phyloP scores from a whole-genome alignment of 768 basidiomycete genomes.

The Pluteus cervinus region DNA sequence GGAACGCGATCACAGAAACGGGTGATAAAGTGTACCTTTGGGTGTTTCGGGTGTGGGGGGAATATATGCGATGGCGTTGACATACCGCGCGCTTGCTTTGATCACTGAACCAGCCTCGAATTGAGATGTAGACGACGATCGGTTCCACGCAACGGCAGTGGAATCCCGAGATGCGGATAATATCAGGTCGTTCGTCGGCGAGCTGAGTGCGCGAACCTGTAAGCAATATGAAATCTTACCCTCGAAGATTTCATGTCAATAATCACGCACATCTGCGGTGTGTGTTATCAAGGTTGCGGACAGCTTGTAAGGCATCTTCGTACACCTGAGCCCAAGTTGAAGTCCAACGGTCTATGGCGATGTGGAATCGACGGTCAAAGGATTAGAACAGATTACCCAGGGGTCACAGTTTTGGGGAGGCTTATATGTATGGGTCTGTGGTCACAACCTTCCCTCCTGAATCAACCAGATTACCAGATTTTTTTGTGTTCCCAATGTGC shows the following conservation, averaged over 20 bases:
- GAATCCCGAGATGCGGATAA: conserved; percentile 91
- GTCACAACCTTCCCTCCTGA: too few species aligned
- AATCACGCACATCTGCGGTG: conserved; percentile 61
- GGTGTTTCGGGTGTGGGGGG: conserved; percentile 62
- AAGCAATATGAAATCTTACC: conserved; percentile 17
- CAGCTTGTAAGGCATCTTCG: conserved; percentile 67
- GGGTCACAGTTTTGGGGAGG: too few species aligned
- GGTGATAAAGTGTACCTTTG: conserved; percentile 43
- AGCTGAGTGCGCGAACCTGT: conserved; percentile 78
- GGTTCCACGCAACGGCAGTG: conserved; percentile 83
- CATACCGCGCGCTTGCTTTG: conserved; percentile 63
- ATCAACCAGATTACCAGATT: too few species aligned
- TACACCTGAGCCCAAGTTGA: too few species aligned
- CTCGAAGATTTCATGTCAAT: conserved; percentile 7
- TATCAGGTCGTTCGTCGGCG: conserved; percentile 71
- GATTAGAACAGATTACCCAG: too few species aligned
- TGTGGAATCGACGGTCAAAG: too few species aligned
- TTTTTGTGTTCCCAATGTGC: too few species aligned
- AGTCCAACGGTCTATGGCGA: too few species aligned
- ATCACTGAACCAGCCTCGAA: conserved; percentile 54
- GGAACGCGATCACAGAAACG: conserved; percentile 6
- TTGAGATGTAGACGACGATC: conserved; percentile 35
- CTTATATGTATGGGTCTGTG: too few species aligned
- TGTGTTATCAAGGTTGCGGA: conserved; percentile 69
- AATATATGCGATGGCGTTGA: conserved; percentile 80